Conservation (phyloP, 176 grass and related monocot species). For the Pontederia crassipes region DNA sequence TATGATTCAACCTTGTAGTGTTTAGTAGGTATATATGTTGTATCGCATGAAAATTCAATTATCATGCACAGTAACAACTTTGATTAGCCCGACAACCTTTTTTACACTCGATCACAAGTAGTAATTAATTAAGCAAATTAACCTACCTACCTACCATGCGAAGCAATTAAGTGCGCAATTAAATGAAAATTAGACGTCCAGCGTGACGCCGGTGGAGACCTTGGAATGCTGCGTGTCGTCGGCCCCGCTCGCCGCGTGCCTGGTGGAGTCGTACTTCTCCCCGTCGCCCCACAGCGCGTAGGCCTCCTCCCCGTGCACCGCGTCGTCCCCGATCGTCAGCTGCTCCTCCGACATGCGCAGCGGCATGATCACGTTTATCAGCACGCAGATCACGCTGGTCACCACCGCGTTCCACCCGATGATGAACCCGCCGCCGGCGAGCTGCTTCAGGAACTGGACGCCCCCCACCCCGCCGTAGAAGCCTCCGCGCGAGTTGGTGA, state of each 20-base stretch:
- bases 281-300: conserved; percentile 2
- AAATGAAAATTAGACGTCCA: background rate
- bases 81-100: too few species aligned
- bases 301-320: background rate
- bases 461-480: background rate
- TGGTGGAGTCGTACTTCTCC: background rate
- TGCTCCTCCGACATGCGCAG: background rate
- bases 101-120: too few species aligned
- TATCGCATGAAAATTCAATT: too few species aligned
- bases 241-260: background rate
- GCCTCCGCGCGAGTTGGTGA: background rate
- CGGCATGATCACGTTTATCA: background rate
- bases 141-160: too few species aligned
- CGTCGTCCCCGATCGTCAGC: background rate
- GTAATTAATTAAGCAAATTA: too few species aligned
- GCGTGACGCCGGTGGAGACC: background rate
- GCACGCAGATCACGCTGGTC: background rate
- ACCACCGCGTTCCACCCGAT: background rate
- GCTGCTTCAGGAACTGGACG: background rate
- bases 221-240: background rate
- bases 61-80: too few species aligned
- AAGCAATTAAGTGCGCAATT: too few species aligned
- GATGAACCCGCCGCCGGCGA: background rate
- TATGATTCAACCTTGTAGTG: too few species aligned
- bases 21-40: too few species aligned